Conservation (phyloP, 306 rosid species). For the Astragalus membranaceus region DNA sequence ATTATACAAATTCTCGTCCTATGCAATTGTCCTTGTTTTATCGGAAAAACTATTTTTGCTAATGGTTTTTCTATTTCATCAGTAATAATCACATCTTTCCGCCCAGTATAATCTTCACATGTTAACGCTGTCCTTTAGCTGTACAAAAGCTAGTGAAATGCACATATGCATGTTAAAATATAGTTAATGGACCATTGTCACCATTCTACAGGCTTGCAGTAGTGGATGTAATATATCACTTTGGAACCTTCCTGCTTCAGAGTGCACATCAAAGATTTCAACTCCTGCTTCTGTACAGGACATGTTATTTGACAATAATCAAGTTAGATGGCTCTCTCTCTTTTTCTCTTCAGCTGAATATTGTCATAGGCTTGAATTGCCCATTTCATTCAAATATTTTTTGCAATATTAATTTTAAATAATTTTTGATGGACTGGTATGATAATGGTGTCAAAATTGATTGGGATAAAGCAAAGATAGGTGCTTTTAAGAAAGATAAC, state of each 20-base stretch:
- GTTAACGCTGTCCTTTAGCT: neutral
- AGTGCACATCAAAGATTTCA: constrained; percentile 56
- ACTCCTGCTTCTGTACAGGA: constrained; percentile 66
- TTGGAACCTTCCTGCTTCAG: constrained; percentile 93
- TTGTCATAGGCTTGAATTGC: neutral
- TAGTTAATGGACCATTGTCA: constrained; percentile 12
- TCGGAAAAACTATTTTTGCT: neutral
- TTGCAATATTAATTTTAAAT: neutral
- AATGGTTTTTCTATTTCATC: neutral
- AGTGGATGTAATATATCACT: constrained; percentile 72
- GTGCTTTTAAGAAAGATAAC: neutral
- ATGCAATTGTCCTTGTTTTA: neutral
- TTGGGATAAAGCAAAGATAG: neutral
- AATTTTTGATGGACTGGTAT: neutral
- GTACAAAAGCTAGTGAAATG: constrained; percentile 1
- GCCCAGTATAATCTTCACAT: constrained; percentile 2
- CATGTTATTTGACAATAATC: constrained; percentile 68
- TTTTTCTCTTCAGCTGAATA: neutral
- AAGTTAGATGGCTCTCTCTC: constrained; percentile 43
- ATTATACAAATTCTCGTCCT: neutral
- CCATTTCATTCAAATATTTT: neutral
- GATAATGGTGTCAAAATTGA: neutral
- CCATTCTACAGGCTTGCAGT: constrained; percentile 62
- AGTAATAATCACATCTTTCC: neutral
- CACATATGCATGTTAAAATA: neutral